These are phyloP conservation scores for Lipomyces yamadae DNA, from an alignment of 805 yeast genomes.

Conservation along the genomic window DNA sequence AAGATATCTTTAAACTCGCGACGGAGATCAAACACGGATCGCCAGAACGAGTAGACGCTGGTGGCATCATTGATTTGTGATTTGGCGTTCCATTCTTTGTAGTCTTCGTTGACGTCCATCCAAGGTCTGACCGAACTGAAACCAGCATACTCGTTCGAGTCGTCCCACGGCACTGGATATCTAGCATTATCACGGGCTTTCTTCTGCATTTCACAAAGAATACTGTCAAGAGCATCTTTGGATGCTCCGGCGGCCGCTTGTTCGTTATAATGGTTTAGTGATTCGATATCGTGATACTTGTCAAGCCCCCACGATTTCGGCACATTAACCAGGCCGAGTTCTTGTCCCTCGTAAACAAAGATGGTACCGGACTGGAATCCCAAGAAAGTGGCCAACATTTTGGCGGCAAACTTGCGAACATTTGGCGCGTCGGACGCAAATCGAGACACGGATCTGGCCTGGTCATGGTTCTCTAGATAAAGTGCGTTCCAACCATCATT, in stretches of 20 bases:
- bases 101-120: constrained; percentile 57
- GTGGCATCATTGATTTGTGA: constrained; percentile 53
- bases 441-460: constrained; percentile 58
- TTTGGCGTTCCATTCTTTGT: constrained; percentile 54
- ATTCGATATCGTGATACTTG: constrained; percentile 58
- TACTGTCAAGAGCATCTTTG: neutral
- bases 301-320: constrained; percentile 52
- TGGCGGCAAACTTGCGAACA: constrained; percentile 51
- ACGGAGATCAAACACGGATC: constrained; percentile 51
- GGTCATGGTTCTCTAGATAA: constrained; percentile 64
- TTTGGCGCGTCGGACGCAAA: constrained; percentile 53
- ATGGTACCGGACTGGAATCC: constrained; percentile 58
- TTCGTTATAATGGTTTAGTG: constrained; percentile 49
- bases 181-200: constrained; percentile 59
- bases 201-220: constrained; percentile 39
- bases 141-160: constrained; percentile 46
- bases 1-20: constrained; percentile 52
- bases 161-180: constrained; percentile 60
- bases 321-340: constrained; percentile 44
- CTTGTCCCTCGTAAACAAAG: constrained; percentile 66
- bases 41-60: constrained; percentile 56
- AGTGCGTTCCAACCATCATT: constrained; percentile 67
- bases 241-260: neutral
- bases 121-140: constrained; percentile 55
- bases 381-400: constrained; percentile 55